Conservation (phyloP, 805 yeast species). For the Myxozyma geophila region DNA sequence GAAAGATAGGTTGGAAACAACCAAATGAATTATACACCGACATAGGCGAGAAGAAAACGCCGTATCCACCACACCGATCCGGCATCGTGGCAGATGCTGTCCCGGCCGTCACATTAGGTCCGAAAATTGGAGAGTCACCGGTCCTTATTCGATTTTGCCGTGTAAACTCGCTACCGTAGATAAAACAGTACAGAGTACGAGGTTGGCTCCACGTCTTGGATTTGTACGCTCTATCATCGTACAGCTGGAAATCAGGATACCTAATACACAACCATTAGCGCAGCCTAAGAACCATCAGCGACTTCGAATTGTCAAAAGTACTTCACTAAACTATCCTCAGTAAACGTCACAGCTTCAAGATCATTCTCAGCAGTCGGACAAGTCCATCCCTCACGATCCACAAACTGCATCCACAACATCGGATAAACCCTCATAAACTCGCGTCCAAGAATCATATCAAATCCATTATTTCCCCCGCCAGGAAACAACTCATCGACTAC, state of each 20-base stretch:
- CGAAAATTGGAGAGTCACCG: conserved; percentile 4
- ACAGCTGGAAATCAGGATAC: not conserved
- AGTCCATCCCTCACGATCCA: conserved; percentile 12
- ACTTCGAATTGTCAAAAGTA: not conserved
- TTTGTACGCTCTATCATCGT: not conserved
- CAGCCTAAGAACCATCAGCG: not conserved
- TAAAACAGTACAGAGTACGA: conserved; percentile 10
- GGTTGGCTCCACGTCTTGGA: not conserved
- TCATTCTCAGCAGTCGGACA: conserved; percentile 6
- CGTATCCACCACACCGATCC: conserved; percentile 20
- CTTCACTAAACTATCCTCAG: conserved; percentile 3
- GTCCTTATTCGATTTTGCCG: not conserved
- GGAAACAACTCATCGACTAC: conserved; percentile 26
- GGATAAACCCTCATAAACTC: conserved; percentile 1
- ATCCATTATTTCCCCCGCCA: conserved; percentile 7
- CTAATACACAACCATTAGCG: not conserved
- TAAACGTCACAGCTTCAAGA: not conserved
- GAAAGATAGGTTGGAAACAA: conserved; percentile 3
- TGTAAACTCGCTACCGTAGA: conserved; percentile 3
- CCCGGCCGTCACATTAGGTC: not conserved
- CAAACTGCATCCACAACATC: conserved; percentile 19
- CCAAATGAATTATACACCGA: conserved; percentile 24
- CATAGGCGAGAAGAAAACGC: conserved; percentile 14
- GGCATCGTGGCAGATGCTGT: not conserved
- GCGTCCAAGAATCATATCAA: conserved; percentile 22